A percentile compares a stretch with the other conserved stretches of the same genome.
phyloP scores from a whole-genome alignment of 768 basidiomycete genomes.

The Lactarius evosmus region DNA sequence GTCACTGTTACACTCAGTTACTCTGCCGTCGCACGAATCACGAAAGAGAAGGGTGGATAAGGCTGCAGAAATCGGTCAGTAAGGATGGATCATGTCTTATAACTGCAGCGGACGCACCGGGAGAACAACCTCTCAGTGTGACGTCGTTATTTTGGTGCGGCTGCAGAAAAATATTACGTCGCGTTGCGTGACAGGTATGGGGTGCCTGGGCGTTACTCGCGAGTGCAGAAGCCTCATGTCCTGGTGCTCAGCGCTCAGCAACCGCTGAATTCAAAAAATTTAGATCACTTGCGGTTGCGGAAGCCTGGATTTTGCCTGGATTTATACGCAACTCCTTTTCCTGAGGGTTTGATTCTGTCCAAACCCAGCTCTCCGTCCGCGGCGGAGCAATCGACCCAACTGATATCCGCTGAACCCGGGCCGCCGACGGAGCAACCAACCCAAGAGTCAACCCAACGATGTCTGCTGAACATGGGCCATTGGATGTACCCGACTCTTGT shows the following conservation, averaged over 20 bases:
- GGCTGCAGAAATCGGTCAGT: too few relatives aligned
- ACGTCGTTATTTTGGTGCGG: too few relatives aligned
- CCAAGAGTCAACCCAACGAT: background rate
- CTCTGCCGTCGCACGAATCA: too few relatives aligned
- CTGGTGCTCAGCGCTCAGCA: background rate
- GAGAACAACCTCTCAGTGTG: too few relatives aligned
- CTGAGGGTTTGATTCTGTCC: background rate
- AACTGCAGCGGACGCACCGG: too few relatives aligned
- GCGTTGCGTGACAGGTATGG: too few relatives aligned
- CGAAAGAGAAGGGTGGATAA: too few relatives aligned
- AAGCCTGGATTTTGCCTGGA: slow-evolving; percentile 46
- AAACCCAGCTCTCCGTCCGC: background rate
- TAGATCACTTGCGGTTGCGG: slow-evolving; percentile 41
- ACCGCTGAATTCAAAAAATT: slow-evolving; percentile 47
- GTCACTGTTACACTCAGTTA: too few relatives aligned
- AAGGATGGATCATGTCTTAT: too few relatives aligned
- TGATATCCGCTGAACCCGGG: background rate
- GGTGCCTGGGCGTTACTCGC: too few relatives aligned
- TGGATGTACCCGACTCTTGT: background rate
- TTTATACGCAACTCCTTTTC: background rate
- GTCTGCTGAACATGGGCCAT: background rate
- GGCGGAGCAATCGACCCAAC: background rate
- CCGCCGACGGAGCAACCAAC: background rate
- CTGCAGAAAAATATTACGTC: too few relatives aligned
- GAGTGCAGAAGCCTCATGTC: too few relatives aligned